These are phyloP conservation scores for Phytomonas serpens DNA, from an alignment of 208 protist species.

Conservation along the genomic window DNA sequence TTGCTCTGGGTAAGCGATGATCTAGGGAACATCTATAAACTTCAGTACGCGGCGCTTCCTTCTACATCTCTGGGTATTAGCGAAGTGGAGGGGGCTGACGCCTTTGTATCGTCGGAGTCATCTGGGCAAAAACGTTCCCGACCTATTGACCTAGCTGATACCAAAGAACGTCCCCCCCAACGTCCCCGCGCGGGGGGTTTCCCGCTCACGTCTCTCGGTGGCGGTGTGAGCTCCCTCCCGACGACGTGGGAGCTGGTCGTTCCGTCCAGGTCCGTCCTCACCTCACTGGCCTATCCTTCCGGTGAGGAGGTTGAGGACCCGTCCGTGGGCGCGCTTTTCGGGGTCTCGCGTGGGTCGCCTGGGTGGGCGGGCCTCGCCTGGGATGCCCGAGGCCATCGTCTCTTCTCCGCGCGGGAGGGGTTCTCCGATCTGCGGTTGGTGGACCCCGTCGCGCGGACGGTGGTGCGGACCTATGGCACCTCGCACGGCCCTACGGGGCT, in stretches of 20 bases:
- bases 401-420: conserved; percentile 47
- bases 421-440: conserved; percentile 64
- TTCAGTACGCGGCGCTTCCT: conserved; percentile 6
- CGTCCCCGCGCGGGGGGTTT: neutral
- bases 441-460: conserved; percentile 20
- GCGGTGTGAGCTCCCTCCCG: too few relatives aligned
- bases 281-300: neutral
- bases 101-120: neutral
- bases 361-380: conserved; percentile 45
- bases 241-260: conserved; percentile 24
- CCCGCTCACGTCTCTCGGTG: neutral
- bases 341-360: conserved; percentile 18
- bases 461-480: conserved; percentile 57
- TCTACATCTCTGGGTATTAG: neutral
- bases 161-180: neutral
- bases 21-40: conserved; percentile 19
- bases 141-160: neutral
- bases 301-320: neutral
- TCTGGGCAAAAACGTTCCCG: neutral
- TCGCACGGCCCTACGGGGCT: conserved; percentile 58
- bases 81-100: neutral
- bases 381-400: conserved; percentile 5
- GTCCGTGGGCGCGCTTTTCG: conserved; percentile 13
- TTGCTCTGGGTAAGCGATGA: conserved; percentile 26
- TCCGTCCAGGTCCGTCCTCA: conserved; percentile 17